Conservation (phyloP, 2,329 filamentous ascomycete species). For the Biscogniauxia sp. region DNA sequence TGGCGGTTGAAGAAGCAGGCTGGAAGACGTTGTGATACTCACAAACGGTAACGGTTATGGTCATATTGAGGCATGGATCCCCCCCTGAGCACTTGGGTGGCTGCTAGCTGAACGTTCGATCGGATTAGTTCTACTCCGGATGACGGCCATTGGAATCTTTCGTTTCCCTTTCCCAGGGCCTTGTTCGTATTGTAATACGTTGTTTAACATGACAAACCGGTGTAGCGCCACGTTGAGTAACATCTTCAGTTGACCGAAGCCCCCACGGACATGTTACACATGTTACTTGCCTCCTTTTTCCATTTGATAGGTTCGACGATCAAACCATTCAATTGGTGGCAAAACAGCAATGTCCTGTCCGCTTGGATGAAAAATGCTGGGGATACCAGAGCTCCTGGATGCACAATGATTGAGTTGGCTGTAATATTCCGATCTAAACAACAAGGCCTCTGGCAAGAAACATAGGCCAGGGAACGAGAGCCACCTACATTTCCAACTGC, state of each 20-base stretch:
- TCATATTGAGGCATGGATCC: not conserved
- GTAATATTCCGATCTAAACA: not conserved
- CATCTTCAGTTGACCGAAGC: not conserved
- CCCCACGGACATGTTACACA: not conserved
- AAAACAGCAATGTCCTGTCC: not conserved
- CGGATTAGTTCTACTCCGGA: not conserved
- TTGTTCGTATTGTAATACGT: not conserved
- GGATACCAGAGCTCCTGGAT: not conserved
- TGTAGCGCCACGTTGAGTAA: not conserved
- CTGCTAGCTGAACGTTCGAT: not conserved
- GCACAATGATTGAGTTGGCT: not conserved
- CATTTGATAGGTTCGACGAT: not conserved
- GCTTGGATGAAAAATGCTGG: not conserved
- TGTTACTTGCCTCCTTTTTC: not conserved
- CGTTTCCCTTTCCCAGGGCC: not conserved
- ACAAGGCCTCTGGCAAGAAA: not conserved
- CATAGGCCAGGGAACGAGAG: not conserved
- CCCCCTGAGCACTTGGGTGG: not conserved
- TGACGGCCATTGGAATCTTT: not conserved
- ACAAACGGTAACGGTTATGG: not conserved
- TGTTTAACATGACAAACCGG: not conserved
- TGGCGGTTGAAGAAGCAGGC: not conserved
- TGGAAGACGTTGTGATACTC: not conserved
- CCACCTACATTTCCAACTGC: not conserved
- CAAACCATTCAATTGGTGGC: not conserved